Base-by-base conservation (phyloP, 768 basidiomycete genomes). In the Tulasnella sp. region DNA sequence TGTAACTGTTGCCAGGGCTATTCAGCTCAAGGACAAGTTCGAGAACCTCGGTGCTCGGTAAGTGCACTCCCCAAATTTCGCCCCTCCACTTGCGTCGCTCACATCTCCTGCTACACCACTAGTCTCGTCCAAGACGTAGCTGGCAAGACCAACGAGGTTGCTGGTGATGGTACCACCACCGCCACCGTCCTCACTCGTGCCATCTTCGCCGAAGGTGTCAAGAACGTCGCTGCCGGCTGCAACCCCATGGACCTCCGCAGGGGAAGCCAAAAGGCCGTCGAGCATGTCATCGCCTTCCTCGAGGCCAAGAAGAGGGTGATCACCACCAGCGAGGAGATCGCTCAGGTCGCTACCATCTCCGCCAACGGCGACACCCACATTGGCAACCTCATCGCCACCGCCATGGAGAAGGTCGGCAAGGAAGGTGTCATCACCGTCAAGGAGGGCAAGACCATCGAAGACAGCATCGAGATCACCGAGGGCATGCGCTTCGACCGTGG, bases 381-480 rank as follows among this genome's bases (percentile, higher is more conserved):
- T 78, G 96, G 97, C 67, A 91, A 91, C 82, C 88, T 99, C 81
- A 99, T 98, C 83, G 96, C 97, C 6, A 94, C 94, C 82, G 97
- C 97, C 1, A 99, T 98, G 97, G 97, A 99, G 85, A 97, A 97
- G 84, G 97, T 99, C 78, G 97, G 97, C 82, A 97, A 97, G 86
- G 97, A 99, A 85, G 97, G 97, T 83, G 97, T 99, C 82, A 99
- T 99, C 86, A 99, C 97, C 71, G 96, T 99, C 83, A 99, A 99
- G 87, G 97, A 99, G 84, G 97, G 97, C 64, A 91, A 92, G 80
- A 99, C 97, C 6, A 97, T 96, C 79, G 96, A 98, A 80, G 97
- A 99, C 82, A 96, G 97, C 85, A 98, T 98, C 82, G 97, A 99
- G 83, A 96, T 99, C 81, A 98, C 97, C 36, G 97, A 99, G 85